Base-by-base conservation (phyloP, 2,329 filamentous ascomycete genomes). In the Pseudocercospora fijiensis region DNA sequence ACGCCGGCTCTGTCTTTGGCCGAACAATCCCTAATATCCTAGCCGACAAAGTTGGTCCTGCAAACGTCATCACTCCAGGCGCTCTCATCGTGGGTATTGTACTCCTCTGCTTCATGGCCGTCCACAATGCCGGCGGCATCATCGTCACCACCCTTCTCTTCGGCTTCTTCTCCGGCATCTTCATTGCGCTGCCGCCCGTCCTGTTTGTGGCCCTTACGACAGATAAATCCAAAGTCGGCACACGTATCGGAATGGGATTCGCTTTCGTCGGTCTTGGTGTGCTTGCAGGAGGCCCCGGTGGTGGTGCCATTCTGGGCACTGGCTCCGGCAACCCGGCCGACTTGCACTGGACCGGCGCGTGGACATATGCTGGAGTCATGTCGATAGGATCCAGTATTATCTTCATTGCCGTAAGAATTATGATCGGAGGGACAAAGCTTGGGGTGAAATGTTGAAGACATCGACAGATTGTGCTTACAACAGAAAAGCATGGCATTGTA, bases 231-330 rank as follows among this genome's bases (percentile, higher is more conserved):
- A 77, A 74, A 61, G 71, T 82, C 11, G 81, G 81, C 4, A 80
- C 68, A 10, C 45, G 68, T 18, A 67, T 67, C 16, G 65, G 65
- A 27, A 67, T 67, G 65, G 61, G 74, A 0, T 80, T 76, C 63
- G 73, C 72, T 1, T 69, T 78, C 1, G 65, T 72, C 10, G 72
- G 70, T 0, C 63, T 80, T 1, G 78, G 76, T 10, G 65, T 76
- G 5, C 61, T 81, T 11, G 69, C 70, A 13, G 78, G 74, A 18
- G 74, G 75, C 0, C 77, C 78, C 0, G 72, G 70, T 22, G 76
- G 69, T n/a, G 78, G 73, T 62, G 82, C 83, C 0, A 88, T 97
- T 52, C 76, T 87, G 2, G 81, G 86, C 65, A 85, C 85, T 41
- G 85, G 85, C 9, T 85, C 88, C 56, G 84, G 85, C 7, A 84